Base-by-base conservation (phyloP, 108 stramenopile species). In the Nannochloropsis gaditana region DNA sequence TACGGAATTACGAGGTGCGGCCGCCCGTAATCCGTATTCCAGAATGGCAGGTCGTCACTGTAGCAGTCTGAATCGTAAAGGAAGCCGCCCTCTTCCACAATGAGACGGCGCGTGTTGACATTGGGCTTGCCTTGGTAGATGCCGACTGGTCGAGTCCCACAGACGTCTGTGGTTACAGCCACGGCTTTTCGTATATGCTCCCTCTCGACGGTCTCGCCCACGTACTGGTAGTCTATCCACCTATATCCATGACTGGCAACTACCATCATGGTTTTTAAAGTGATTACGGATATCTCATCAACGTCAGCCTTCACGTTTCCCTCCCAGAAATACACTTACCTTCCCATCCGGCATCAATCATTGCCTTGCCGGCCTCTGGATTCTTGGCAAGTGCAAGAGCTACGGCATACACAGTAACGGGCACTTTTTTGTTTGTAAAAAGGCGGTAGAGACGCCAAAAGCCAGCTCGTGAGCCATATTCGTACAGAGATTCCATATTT, bases 171-270 rank as follows among this genome's bases (percentile, higher is more conserved):
- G 47, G 96, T 95, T 84, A 97, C 94, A n/a, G 93, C 92, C 81
- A 97, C 94, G 9, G 97, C 86, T 44, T 94, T 90, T n/a, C 82
- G 83, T 83, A 97, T 96, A 86, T 97, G 96, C 84, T 95, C 95
- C 21, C 93, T 89, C 89, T 97, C 96, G 10, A 90, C 91, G 73
- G 92, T 93, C 86, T 93, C 92, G 31, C 92, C 92, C 17, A 95
- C 93, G 88, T 95, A 90, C 87, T 95, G 93, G 88, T 97, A 96
- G 91, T 97, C 96, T 82, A 93, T 93, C 97, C 97, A 97, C 44
- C 96, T 90, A 87, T 96, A 97, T 43, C 96, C 95, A 90, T 95
- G 95, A 44, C 92, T 92, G 5, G 94, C 93, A 41, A 95, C 59
- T 73, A n/a, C n/a, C 59, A 73, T n/a, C 59, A 73, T 73, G 4